Evolutionary conservation across 768 basidiomycete species (phyloP).

Genomic region (Gautieria morchelliformis): DNA sequence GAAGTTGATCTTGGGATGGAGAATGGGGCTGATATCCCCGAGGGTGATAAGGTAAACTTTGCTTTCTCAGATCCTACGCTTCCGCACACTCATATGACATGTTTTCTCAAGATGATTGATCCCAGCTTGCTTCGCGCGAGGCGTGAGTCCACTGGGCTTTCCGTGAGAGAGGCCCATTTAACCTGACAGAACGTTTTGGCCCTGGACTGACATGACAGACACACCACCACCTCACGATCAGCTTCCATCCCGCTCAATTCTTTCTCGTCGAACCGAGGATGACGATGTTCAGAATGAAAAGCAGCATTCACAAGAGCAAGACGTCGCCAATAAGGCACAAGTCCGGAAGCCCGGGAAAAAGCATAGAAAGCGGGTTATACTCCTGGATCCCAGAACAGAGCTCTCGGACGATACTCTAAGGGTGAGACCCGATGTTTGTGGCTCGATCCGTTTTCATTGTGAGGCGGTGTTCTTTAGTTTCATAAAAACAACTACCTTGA

Average conservation of each 20-base stretch:
- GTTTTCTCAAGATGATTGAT: not conserved
- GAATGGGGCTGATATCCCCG: not conserved
- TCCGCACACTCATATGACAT: not conserved
- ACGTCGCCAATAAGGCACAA: not conserved
- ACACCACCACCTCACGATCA: not conserved
- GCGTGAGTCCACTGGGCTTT: not conserved
- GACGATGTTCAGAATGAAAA: not conserved
- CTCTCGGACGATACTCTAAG: conserved; percentile 76
- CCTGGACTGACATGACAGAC: not conserved
- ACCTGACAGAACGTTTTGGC: not conserved
- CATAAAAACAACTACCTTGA: conserved; percentile 61
- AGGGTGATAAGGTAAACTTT: not conserved
- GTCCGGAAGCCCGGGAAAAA: conserved; percentile 1
- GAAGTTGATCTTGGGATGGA: not conserved
- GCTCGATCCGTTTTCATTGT: not conserved
- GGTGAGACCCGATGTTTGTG: conserved; percentile 24
- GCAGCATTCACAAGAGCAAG: not conserved
- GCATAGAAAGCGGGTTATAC: conserved; percentile 43
- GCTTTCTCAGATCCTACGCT: not conserved
- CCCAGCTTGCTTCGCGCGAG: not conserved
- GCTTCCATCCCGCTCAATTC: not conserved
- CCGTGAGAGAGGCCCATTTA: not conserved
- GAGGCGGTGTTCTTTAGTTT: conserved; percentile 25
- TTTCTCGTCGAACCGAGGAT: not conserved
- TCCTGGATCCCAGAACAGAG: conserved; percentile 68